A percentile compares a stretch with the other conserved stretches of the same genome.
phyloP scores from a whole-genome alignment of 495 filamentous ascomycete genomes.

The Annulohypoxylon maeteangense region DNA sequence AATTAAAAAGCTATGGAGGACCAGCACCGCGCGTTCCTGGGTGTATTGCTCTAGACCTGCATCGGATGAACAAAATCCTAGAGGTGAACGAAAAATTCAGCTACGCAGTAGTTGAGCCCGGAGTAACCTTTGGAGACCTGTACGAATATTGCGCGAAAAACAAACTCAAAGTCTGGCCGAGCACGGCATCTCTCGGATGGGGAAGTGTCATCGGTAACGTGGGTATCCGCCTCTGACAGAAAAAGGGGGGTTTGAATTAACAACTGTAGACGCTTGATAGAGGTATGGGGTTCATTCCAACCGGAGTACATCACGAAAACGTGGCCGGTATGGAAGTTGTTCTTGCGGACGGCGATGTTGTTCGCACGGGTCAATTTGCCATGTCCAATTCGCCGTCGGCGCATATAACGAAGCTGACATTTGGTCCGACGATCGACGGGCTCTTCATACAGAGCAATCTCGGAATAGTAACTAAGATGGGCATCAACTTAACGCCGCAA shows the following conservation, averaged over 20 bases:
- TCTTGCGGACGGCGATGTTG: slow-evolving; percentile 58
- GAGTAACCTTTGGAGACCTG: slow-evolving; percentile 65
- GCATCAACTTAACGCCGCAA: slow-evolving; percentile 58
- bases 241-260: background rate
- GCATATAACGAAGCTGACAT: slow-evolving; percentile 60
- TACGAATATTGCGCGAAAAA: slow-evolving; percentile 61
- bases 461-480: slow-evolving; percentile 62
- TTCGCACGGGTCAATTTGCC: slow-evolving; percentile 63
- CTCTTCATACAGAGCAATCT: slow-evolving; percentile 62
- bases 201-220: slow-evolving; percentile 67
- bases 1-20: slow-evolving; percentile 59
- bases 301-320: slow-evolving; percentile 60
- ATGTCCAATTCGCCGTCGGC: slow-evolving; percentile 55
- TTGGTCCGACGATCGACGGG: slow-evolving; percentile 60
- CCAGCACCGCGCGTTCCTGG: slow-evolving; percentile 64
- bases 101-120: slow-evolving; percentile 66
- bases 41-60: slow-evolving; percentile 64
- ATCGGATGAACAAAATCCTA: slow-evolving; percentile 65
- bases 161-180: slow-evolving; percentile 64
- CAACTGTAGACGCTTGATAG: slow-evolving; percentile 52
- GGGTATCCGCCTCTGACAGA: slow-evolving; percentile 7
- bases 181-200: slow-evolving; percentile 66
- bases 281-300: slow-evolving; percentile 58
- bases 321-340: slow-evolving; percentile 63
- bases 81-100: slow-evolving; percentile 65